These are phyloP conservation scores for Leccinum imitatum DNA, from an alignment of 768 basidiomycete species.

Conservation along the genomic window DNA sequence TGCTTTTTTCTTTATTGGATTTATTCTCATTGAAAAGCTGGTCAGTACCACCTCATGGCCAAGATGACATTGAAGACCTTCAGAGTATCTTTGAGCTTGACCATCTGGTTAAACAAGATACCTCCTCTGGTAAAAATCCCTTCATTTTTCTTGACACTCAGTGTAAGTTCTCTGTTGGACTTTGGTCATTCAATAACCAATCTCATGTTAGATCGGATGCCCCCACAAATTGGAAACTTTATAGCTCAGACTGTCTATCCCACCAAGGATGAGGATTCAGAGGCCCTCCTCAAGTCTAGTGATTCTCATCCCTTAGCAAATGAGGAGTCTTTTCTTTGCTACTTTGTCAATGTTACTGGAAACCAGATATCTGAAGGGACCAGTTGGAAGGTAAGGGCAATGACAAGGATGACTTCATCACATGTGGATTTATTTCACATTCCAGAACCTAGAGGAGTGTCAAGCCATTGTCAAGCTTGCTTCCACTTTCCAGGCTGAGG, in stretches of 20 bases:
- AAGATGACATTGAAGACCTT: constrained; percentile 62
- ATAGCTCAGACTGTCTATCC: constrained; percentile 71
- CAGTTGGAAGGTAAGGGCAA: constrained; percentile 40
- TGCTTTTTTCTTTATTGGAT: constrained; percentile 30
- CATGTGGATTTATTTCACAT: not conserved
- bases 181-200: constrained; percentile 3
- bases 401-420: not conserved
- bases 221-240: constrained; percentile 71
- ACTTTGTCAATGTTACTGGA: constrained; percentile 59
- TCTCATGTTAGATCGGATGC: constrained; percentile 68
- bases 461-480: constrained; percentile 58
- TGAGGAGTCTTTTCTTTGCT: constrained; percentile 47
- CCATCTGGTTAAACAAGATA: constrained; percentile 45
- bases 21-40: constrained; percentile 18
- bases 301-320: constrained; percentile 49
- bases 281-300: constrained; percentile 47
- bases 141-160: constrained; percentile 68
- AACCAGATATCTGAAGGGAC: constrained; percentile 35
- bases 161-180: constrained; percentile 46
- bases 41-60: constrained; percentile 78
- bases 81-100: constrained; percentile 78
- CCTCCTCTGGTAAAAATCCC: constrained; percentile 23
- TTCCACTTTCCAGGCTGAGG: constrained; percentile 48
- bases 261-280: constrained; percentile 31
- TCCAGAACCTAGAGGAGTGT: constrained; percentile 62